Base-by-base conservation (phyloP, 805 yeast genomes). In the Torulaspora delbrueckii region DNA sequence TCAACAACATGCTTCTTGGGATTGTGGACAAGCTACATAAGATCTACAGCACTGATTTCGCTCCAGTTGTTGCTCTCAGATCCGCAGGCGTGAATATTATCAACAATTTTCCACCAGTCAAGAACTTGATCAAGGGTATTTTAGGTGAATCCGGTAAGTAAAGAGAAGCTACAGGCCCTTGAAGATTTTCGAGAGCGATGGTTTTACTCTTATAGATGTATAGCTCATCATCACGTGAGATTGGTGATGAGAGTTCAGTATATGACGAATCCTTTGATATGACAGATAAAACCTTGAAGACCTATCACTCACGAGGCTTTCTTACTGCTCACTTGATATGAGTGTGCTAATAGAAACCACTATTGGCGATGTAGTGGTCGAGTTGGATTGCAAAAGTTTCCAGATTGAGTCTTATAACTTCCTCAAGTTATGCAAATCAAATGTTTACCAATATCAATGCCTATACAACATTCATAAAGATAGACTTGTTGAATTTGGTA, bases 1-100 rank as follows among this genome's bases (percentile, higher is more conserved):
- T 72, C 33, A 93, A 93, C 63, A 95, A 89, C 62, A 73, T 78
- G 41, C 68, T 90, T 52, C 69, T 93, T 38, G 97, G 97, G 0
- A 83, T 86, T 27, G 93, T 93, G 39, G 99, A 93, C 66, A 89
- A 89, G 65, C 68, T 93, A 48, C 96, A 90, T 67, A 93, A 91
- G 67, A 67, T 93, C 22, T 91, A 90, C 60, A 73, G 87, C 5
- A 81, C 86, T 1, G 86, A 81, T 52, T 77, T 73, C 48, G 72
- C 73, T 37, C 96, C 96, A 1, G 55, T 91, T 4, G 96, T 90
- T 25, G 74, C 78, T 35, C 67, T 82, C 26, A 74, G 98, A 57
- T 78, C 91, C 1, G 55, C 82, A 22, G 99, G 99, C 0, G 75
- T 91, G 54, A 81, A 80, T 46, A 53, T 80, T 1, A 73, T 89